phyloP scores from a whole-genome alignment of 2,329 filamentous ascomycete species.

The Claviceps sp. region DNA sequence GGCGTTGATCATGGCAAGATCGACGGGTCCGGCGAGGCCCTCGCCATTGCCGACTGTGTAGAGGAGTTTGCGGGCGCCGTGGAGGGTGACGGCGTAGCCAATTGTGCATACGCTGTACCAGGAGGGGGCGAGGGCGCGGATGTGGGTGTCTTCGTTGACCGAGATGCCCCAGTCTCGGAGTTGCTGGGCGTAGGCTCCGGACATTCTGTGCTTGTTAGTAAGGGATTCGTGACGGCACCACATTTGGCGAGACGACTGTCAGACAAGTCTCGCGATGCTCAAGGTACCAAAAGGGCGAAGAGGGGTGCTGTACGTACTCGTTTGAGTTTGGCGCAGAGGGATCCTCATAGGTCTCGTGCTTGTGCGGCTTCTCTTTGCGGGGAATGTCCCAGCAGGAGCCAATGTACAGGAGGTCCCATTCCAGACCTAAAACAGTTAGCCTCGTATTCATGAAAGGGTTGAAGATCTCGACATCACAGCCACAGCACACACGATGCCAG shows the following conservation, averaged over 20 bases:
- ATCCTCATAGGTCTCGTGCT: background rate
- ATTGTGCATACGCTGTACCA: constrained; percentile 3
- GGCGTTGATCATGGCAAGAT: constrained; percentile 1
- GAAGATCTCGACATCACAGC: too few species aligned
- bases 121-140: background rate
- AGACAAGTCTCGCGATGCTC: too few species aligned
- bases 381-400: constrained; percentile 4
- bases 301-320: background rate
- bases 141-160: background rate
- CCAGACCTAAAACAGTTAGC: background rate
- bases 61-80: background rate
- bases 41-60: constrained; percentile 1
- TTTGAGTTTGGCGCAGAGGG: background rate
- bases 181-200: background rate
- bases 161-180: background rate
- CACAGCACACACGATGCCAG: background rate
- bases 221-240: too few species aligned
- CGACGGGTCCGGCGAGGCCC: background rate
- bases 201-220: background rate
- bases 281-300: too few species aligned
- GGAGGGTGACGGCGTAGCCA: constrained; percentile 1
- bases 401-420: constrained; percentile 2
- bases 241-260: too few species aligned
- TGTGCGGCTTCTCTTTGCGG: background rate
- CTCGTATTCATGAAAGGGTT: too few species aligned